These are phyloP conservation scores for Penicillium sp. DNA, from an alignment of 2,329 filamentous ascomycete species.

Conservation along the genomic window DNA sequence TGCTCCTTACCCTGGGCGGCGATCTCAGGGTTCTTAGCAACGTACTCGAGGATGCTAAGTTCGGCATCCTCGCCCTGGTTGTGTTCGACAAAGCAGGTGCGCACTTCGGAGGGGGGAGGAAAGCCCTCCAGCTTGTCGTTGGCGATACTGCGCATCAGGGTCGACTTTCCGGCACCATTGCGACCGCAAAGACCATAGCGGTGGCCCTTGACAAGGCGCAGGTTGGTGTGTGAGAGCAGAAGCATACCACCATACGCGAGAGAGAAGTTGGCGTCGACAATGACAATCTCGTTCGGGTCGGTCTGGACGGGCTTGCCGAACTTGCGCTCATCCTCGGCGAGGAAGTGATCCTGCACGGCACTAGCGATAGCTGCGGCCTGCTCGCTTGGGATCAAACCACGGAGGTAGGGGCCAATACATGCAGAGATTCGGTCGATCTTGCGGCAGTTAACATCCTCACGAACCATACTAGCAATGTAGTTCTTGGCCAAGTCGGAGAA, in stretches of 20 bases:
- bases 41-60: conserved; percentile 91
- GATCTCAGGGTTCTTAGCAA: conserved; percentile 84
- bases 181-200: conserved; percentile 95
- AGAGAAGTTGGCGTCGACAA: conserved; percentile 97
- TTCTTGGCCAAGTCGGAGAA: conserved; percentile 67
- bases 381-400: conserved; percentile 65
- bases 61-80: conserved; percentile 98
- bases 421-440: conserved; percentile 71
- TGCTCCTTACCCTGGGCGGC: conserved; percentile 75
- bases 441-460: conserved; percentile 83
- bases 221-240: conserved; percentile 90
- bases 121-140: conserved; percentile 97
- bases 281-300: conserved; percentile 89
- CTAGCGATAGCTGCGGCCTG: conserved; percentile 68
- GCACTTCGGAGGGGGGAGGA: conserved; percentile 85
- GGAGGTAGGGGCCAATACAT: conserved; percentile 74
- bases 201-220: conserved; percentile 92
- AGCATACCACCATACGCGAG: conserved; percentile 98
- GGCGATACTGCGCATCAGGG: conserved; percentile 94
- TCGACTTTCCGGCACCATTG: conserved; percentile 98
- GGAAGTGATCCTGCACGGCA: conserved; percentile 73
- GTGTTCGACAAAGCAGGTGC: conserved; percentile 98
- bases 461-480: conserved; percentile 82
- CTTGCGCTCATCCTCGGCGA: conserved; percentile 83
- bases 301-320: conserved; percentile 82